Evolutionary conservation across 805 yeast species (phyloP).

Genomic region (Candida sphagnicola): DNA sequence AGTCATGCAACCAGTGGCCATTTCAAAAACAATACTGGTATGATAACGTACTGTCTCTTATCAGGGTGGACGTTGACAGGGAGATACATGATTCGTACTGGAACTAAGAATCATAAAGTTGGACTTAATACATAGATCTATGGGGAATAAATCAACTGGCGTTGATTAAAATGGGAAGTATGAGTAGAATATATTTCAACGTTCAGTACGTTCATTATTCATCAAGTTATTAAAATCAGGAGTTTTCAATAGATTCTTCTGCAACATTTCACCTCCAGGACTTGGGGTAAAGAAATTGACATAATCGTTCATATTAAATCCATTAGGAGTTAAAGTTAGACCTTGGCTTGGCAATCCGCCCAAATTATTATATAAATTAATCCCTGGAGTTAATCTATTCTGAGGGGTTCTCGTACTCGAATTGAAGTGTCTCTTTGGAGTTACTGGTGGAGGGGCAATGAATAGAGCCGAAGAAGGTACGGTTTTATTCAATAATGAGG

Average conservation of each 20-base stretch:
- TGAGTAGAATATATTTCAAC: background rate
- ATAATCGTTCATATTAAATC: slow-evolving; percentile 80
- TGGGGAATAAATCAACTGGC: too few relatives aligned
- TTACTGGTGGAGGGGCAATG: slow-evolving; percentile 39
- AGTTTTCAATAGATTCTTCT: slow-evolving; percentile 31
- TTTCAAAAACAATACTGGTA: too few relatives aligned
- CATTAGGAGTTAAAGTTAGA: slow-evolving; percentile 52
- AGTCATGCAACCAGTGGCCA: background rate
- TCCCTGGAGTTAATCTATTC: slow-evolving; percentile 38
- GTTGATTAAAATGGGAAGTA: too few relatives aligned
- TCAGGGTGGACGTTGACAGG: too few relatives aligned
- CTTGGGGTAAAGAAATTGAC: slow-evolving; percentile 77
- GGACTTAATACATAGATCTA: too few relatives aligned
- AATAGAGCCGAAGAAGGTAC: slow-evolving; percentile 17
- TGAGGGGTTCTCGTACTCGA: slow-evolving; percentile 33
- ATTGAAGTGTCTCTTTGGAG: slow-evolving; percentile 33
- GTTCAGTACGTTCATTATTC: slow-evolving; percentile 7
- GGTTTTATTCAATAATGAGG: background rate
- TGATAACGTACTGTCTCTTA: too few relatives aligned
- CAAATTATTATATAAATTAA: slow-evolving; percentile 24
- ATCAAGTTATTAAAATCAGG: slow-evolving; percentile 38
- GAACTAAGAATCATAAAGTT: too few relatives aligned
- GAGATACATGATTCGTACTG: too few relatives aligned
- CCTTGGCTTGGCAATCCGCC: slow-evolving; percentile 38
- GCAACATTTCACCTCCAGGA: slow-evolving; percentile 33